These are phyloP conservation scores for Eutrema heterophyllum DNA, from an alignment of 345 rosid species.

Conservation along the genomic window DNA sequence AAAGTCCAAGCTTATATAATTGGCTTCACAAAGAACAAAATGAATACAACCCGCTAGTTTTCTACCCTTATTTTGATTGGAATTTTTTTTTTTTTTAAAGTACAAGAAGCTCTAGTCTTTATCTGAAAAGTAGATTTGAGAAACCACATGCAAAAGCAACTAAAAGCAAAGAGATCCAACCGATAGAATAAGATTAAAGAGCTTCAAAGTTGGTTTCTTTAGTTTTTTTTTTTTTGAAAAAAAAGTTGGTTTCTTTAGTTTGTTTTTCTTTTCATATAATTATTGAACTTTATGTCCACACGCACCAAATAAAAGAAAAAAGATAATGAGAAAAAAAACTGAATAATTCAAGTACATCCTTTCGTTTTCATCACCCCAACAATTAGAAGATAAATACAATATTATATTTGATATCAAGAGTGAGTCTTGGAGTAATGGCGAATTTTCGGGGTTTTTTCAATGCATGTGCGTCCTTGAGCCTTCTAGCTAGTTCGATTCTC, in stretches of 20 bases:
- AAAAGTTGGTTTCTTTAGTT: constrained; percentile 16
- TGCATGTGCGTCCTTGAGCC: neutral
- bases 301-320: neutral
- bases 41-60: too few species aligned
- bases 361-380: neutral
- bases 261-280: constrained; percentile 6
- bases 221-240: neutral
- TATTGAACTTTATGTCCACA: constrained; percentile 16
- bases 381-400: neutral
- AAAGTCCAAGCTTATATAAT: too few species aligned
- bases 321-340: neutral
- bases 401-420: neutral
- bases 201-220: constrained; percentile 20
- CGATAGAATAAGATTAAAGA: neutral
- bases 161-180: constrained; percentile 16
- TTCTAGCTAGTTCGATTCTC: neutral
- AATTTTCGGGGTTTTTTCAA: neutral
- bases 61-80: too few species aligned
- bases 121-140: neutral
- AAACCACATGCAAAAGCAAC: constrained; percentile 18
- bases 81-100: too few species aligned
- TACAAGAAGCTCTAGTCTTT: neutral
- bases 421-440: neutral
- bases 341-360: neutral
- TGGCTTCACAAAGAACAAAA: too few species aligned